Evolutionary conservation across 306 rosid genomes (phyloP).

Genomic region (Glycine latifolia): DNA sequence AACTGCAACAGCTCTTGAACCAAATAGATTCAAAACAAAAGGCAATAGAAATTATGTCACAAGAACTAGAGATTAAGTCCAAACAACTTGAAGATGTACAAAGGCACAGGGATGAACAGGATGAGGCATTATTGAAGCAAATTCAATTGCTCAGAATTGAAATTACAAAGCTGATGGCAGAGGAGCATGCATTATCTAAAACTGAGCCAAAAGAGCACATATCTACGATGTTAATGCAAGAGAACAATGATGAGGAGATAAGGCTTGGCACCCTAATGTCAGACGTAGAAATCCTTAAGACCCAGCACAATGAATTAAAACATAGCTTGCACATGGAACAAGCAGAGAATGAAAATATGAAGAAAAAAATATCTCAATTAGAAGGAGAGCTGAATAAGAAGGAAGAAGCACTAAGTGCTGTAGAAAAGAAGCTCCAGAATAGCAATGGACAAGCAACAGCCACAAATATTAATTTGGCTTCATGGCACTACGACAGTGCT

Average conservation of each 20-base stretch:
- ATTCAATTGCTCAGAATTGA: constrained; percentile 68
- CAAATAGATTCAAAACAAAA: constrained; percentile 69
- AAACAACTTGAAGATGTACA: constrained; percentile 65
- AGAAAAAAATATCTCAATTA: constrained; percentile 63
- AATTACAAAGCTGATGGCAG: constrained; percentile 62
- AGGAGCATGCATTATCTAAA: constrained; percentile 50
- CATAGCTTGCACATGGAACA: constrained; percentile 58
- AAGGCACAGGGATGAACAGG: constrained; percentile 60
- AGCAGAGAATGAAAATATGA: constrained; percentile 64
- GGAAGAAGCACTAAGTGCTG: constrained; percentile 53
- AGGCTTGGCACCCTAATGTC: constrained; percentile 54
- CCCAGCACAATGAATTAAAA: constrained; percentile 57
- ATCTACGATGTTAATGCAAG: constrained; percentile 31
- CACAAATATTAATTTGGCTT: constrained; percentile 40
- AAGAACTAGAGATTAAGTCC: constrained; percentile 66
- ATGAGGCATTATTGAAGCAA: constrained; percentile 62
- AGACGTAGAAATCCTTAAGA: constrained; percentile 62
- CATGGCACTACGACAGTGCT: constrained; percentile 48
- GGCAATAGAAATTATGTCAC: constrained; percentile 59
- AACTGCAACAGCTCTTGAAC: constrained; percentile 64
- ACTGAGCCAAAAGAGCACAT: constrained; percentile 48
- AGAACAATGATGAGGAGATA: constrained; percentile 49
- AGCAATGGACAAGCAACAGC: constrained; percentile 52
- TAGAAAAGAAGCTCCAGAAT: constrained; percentile 65
- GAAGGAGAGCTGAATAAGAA: constrained; percentile 70